Evolutionary conservation across 192 early-diverging fungal species (phyloP), one percentile per base, ranked within the genome.

Genomic region (Chytriomyces sp.): DNA sequence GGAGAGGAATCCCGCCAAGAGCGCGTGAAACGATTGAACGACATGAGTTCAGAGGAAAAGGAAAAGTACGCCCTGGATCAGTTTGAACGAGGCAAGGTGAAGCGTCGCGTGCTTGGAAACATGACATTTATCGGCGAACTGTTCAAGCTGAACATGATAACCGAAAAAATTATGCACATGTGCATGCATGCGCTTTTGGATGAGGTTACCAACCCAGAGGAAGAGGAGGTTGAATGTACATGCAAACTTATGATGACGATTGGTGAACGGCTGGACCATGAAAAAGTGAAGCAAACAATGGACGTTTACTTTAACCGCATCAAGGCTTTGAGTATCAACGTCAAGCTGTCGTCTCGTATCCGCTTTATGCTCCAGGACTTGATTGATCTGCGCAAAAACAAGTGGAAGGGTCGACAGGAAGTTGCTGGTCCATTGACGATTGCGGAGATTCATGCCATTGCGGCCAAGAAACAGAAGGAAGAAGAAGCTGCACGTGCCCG

Each of bases 51-150:
- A 5, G 89, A 90, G 75, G 89, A 90, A 61, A 87, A 86, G 76
- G 76, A 72, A 28, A 81, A 84, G 26, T 79, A 89, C 61, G 89
- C 89, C 45, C 84, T 88, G 46, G 88, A 89, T 57, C 91, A 89
- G 28, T 96, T 95, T 82, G 85, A 91, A 69, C 88, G 94, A 4
- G 87, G 81, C 67, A 98, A 97, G 89, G 89, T 94, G 63, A 98
- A 99, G 91, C 93, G 97, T 69, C 92, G 93, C 28, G 94, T 93
- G 28, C 92, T 99, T 63, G 96, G 96, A 69, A 90, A 98, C 80
- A 92, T 96, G 16, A 83, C 88, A 57, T 97, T 98, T 79, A 96
- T 99, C 72, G 95, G 98, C 74, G 95, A 98, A 82, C 89, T 99
- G 60, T 99, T 95, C 91, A 92, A 94, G 81, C 81, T 92, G 57